Evolutionary conservation across 345 rosid genomes (phyloP).

Genomic region (Raphanus raphanistrum): DNA sequence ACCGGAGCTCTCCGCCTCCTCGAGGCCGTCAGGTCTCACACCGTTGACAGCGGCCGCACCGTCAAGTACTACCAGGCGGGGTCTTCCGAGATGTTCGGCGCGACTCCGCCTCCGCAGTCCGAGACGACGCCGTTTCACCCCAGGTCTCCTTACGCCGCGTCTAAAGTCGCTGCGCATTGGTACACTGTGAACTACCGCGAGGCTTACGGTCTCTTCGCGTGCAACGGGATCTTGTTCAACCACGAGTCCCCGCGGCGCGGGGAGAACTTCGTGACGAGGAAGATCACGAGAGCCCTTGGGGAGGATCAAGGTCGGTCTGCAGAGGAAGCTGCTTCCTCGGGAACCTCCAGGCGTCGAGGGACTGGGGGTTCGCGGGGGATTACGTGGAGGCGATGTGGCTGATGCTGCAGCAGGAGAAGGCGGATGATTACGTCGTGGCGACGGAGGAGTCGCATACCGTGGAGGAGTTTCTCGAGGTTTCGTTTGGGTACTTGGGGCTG

Average conservation of each 20-base stretch:
- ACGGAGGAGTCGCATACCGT: constrained; percentile 92
- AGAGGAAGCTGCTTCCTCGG: constrained; percentile 82
- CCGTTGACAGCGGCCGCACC: constrained; percentile 62
- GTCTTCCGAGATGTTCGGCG: constrained; percentile 95
- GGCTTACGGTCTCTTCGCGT: constrained; percentile 82
- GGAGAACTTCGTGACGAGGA: constrained; percentile 91
- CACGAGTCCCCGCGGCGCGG: constrained; percentile 94
- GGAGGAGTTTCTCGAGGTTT: constrained; percentile 82
- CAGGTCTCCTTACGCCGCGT: constrained; percentile 93
- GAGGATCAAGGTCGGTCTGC: constrained; percentile 79
- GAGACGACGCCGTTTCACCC: constrained; percentile 91
- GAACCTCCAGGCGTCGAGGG: constrained; percentile 83
- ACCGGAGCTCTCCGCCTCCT: constrained; percentile 89
- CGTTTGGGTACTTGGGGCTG: constrained; percentile 70
- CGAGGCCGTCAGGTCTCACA: constrained; percentile 86
- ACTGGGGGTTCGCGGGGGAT: constrained; percentile 97
- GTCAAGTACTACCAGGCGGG: constrained; percentile 91
- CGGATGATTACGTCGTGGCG: constrained; percentile 92
- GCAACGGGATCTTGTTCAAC: constrained; percentile 89
- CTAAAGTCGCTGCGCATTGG: constrained; percentile 97
- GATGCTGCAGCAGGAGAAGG: constrained; percentile 95
- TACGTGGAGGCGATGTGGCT: constrained; percentile 99
- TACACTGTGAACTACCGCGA: constrained; percentile 95
- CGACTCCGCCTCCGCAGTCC: constrained; percentile 87
- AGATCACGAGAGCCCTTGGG: constrained; percentile 95